These are phyloP conservation scores for Stygiomarasmius scandens DNA, from an alignment of 1,284 basidiomycete species.

Conservation along the genomic window DNA sequence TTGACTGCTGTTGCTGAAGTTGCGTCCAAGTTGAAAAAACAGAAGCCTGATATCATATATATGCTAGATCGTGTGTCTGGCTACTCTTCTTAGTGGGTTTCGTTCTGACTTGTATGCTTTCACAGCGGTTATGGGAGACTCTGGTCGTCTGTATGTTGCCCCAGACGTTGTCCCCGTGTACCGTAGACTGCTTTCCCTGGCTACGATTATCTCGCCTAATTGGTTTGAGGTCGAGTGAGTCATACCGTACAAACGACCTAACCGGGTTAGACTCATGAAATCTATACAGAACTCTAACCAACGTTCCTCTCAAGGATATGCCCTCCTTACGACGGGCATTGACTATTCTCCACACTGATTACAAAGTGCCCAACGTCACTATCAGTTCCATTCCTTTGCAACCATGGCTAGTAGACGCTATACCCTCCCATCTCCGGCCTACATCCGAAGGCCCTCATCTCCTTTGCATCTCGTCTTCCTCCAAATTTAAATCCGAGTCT, in stretches of 20 bases:
- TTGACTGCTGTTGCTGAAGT: conserved; percentile 69
- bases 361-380: conserved; percentile 84
- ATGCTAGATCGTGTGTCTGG: conserved; percentile 82
- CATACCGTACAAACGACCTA: conserved; percentile 1
- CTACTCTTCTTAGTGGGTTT: conserved; percentile 1
- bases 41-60: conserved; percentile 73
- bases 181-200: conserved; percentile 73
- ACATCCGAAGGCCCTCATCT: conserved; percentile 51
- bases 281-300: conserved; percentile 68
- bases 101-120: neutral
- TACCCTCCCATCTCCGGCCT: conserved; percentile 50
- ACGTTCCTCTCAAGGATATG: conserved; percentile 66
- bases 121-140: conserved; percentile 90
- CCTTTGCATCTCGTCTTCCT: conserved; percentile 77
- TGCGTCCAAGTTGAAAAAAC: conserved; percentile 60
- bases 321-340: conserved; percentile 73
- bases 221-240: conserved; percentile 96
- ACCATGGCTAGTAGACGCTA: conserved; percentile 51
- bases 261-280: conserved; percentile 11
- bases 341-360: conserved; percentile 70
- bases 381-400: conserved; percentile 86
- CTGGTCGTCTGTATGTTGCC: conserved; percentile 87
- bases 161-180: conserved; percentile 90
- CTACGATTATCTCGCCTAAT: conserved; percentile 95
- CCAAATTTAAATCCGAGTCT: conserved; percentile 17